These are phyloP conservation scores for Eragrostis nindensis DNA, from an alignment of 176 grass and related monocot species.

Conservation along the genomic window DNA sequence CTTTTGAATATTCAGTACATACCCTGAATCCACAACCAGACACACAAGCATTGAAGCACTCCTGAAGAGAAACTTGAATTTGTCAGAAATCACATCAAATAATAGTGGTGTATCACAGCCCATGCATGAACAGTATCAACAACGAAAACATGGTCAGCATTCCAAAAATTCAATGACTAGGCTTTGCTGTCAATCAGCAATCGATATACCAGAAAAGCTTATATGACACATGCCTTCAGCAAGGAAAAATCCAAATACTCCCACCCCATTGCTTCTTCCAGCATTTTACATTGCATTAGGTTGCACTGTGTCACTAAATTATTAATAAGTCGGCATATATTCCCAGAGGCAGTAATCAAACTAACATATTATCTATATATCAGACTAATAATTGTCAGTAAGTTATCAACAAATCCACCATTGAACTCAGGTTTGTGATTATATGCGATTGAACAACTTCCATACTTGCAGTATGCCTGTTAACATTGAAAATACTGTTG, in stretches of 20 bases:
- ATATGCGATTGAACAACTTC: neutral
- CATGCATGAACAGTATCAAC: neutral
- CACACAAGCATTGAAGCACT: slow-evolving; percentile 93
- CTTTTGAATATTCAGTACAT: slow-evolving; percentile 4
- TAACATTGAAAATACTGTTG: neutral
- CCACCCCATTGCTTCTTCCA: neutral
- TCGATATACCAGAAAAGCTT: neutral
- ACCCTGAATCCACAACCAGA: slow-evolving; percentile 97
- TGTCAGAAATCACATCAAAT: neutral
- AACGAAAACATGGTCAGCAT: neutral
- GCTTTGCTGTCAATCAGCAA: neutral
- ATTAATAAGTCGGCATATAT: neutral
- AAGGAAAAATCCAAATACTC: neutral
- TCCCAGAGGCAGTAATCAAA: neutral
- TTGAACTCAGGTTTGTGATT: neutral
- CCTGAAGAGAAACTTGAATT: slow-evolving; percentile 38
- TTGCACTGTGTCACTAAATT: neutral
- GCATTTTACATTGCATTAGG: neutral
- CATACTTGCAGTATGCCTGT: neutral
- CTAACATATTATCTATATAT: neutral
- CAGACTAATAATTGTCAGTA: neutral
- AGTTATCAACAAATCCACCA: neutral
- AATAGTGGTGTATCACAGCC: neutral
- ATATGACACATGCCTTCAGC: neutral
- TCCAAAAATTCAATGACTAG: neutral